A percentile compares a stretch with the other conserved stretches of the same genome.
Evolutionary conservation across 1,284 basidiomycete species (phyloP).

Genomic region (Tilletia setariae): DNA sequence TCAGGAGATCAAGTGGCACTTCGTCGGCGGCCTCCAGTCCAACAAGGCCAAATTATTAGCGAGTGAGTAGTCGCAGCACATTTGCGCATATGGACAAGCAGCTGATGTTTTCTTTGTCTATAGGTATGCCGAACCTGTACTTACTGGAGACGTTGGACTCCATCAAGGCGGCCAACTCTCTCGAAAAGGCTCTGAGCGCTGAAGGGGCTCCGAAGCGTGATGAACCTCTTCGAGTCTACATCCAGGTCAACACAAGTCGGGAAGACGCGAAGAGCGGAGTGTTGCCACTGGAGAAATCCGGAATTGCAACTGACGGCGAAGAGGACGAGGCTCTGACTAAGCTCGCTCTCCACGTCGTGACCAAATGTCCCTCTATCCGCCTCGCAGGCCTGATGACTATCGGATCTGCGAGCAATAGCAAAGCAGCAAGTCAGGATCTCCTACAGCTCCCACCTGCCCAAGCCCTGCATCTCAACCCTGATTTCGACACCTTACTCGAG

Average conservation of each 20-base stretch:
- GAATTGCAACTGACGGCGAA: slow-evolving; percentile 30
- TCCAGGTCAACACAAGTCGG: slow-evolving; percentile 92
- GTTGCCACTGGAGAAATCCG: slow-evolving; percentile 59
- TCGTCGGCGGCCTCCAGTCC: slow-evolving; percentile 88
- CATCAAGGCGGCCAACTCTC: slow-evolving; percentile 72
- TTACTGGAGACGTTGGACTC: slow-evolving; percentile 88
- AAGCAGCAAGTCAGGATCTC: slow-evolving; percentile 44
- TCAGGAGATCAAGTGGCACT: slow-evolving; percentile 73
- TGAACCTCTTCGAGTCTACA: slow-evolving; percentile 69
- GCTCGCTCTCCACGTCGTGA: slow-evolving; percentile 71
- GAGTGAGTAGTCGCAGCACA: slow-evolving; percentile 59
- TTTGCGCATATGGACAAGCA: background rate
- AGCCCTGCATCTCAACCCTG: slow-evolving; percentile 68
- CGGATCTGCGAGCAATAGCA: slow-evolving; percentile 62
- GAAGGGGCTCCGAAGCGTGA: slow-evolving; percentile 55
- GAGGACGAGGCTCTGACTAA: slow-evolving; percentile 61
- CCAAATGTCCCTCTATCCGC: slow-evolving; percentile 69
- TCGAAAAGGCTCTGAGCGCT: slow-evolving; percentile 72
- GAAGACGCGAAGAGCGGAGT: slow-evolving; percentile 88
- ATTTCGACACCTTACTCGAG: slow-evolving; percentile 71
- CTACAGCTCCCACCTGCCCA: slow-evolving; percentile 64
- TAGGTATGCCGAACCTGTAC: slow-evolving; percentile 83
- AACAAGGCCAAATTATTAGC: slow-evolving; percentile 93
- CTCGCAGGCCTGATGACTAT: slow-evolving; percentile 95
- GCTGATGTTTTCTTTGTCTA: background rate